Conservation (phyloP, 495 filamentous ascomycete genomes). For the Niebla homalea region DNA sequence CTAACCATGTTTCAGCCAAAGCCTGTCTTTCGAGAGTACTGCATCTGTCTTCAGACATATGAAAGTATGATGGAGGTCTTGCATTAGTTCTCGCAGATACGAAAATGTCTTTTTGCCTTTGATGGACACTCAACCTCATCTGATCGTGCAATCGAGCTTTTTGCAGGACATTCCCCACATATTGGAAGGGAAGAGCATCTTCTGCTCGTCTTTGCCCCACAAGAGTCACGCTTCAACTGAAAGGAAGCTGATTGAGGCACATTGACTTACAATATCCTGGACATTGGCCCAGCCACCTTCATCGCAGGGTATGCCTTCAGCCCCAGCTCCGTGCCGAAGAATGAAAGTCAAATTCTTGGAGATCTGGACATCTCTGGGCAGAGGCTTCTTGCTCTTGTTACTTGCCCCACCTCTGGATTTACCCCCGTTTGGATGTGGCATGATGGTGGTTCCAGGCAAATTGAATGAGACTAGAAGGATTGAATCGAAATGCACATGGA, state of each 20-base stretch:
- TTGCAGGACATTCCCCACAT: too few species aligned
- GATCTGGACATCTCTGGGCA: conserved; percentile 45
- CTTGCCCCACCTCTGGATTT: background rate
- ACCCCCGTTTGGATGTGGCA: background rate
- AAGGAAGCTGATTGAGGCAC: background rate
- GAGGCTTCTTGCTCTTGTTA: background rate
- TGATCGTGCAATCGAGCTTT: too few species aligned
- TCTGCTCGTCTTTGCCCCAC: too few species aligned
- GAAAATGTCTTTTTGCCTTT: too few species aligned
- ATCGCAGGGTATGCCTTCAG: conserved; percentile 64
- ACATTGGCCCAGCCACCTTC: conserved; percentile 69
- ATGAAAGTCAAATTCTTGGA: conserved; percentile 72
- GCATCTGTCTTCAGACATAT: background rate
- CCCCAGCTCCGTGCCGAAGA: conserved; percentile 70
- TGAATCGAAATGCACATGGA: background rate
- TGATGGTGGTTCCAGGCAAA: too few species aligned
- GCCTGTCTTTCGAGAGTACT: background rate
- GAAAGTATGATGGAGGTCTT: too few species aligned
- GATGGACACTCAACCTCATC: too few species aligned
- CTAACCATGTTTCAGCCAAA: conserved; percentile 23
- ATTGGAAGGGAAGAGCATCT: too few species aligned
- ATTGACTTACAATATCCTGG: conserved; percentile 55
- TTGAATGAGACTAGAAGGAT: too few species aligned
- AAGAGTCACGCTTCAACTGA: background rate
- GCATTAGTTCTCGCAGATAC: too few species aligned